A percentile compares a stretch with the other conserved stretches of the same genome.
These are phyloP conservation scores for Aureobasidium melanogenum DNA, from an alignment of 2,329 filamentous ascomycete genomes.

Conservation along the genomic window DNA sequence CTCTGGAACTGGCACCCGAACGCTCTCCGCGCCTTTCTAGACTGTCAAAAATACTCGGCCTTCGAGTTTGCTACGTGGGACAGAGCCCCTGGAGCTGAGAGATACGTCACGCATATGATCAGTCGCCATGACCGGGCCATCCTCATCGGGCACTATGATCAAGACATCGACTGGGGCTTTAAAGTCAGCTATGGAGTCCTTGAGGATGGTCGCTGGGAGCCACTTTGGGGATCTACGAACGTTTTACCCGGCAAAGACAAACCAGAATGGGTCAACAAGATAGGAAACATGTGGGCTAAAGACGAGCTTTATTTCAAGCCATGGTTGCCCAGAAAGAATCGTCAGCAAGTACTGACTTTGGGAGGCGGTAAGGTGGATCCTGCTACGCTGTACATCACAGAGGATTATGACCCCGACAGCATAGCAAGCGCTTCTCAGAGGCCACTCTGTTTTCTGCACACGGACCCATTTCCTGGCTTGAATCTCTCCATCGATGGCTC, in stretches of 20 bases:
- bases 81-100: no score
- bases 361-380: not conserved
- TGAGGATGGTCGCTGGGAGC: not conserved
- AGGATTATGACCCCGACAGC: no score
- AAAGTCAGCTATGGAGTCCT: not conserved
- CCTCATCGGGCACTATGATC: not conserved
- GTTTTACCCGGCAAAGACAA: not conserved
- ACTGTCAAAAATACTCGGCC: not conserved
- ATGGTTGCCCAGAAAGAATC: not conserved
- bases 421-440: no score
- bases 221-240: not conserved
- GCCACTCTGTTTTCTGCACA: no score
- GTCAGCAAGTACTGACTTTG: not conserved
- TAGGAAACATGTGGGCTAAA: not conserved
- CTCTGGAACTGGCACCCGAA: conserved; percentile 3
- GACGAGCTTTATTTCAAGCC: not conserved
- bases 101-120: not conserved
- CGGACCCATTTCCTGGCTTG: no score
- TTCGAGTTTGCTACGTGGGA: not conserved
- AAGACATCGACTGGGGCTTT: not conserved
- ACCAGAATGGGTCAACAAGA: not conserved
- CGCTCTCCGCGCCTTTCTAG: not conserved
- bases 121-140: not conserved
- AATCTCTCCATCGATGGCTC: no score
- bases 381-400: no score